Base-by-base conservation (phyloP, 2,329 filamentous ascomycete species). In the Tolypocladium nubicola region DNA sequence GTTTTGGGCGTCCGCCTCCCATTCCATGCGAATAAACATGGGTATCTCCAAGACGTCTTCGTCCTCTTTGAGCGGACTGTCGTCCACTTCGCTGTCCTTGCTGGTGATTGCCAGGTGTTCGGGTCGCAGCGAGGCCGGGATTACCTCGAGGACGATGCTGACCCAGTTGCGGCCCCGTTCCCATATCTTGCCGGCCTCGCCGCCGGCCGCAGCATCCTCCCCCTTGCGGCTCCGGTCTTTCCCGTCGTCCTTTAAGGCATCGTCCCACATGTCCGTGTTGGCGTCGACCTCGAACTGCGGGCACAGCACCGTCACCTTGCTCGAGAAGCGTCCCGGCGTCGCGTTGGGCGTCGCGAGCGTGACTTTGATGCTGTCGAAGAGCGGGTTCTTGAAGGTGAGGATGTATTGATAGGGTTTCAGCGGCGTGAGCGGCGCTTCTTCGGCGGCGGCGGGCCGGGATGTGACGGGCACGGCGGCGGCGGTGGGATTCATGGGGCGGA, bases 101-200 rank as follows among this genome's bases (percentile, higher is more conserved):
- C 65, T 58, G 59, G 64, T 39, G 53, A 59, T 58, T 63, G 57
- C 62, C 40, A 72, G 67, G 39, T 68, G 65, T 38, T 77, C 75
- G 1, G 74, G 63, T 41, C 71, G 70, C 26, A 85, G 69, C 50
- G 77, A 79, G 0, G 83, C 77, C 1, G 92, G 83, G 0, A 97
- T 83, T 16, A 99, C 87, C 70, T 99, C 94, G 33, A 99, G 79
- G 23, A 97, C 89, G 13, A 99, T 90, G 62, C 87, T 94, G 19
- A 94, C 94, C 89, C 92, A 97, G 70, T 97, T 99, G 40, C 92
- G 80, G 0, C 92, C 93, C 56, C 87, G 83, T 61, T 97, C 92
- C 89, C 90, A 99, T n/a, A 97, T 86, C 73, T 97, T 97, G 55
- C 93, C 94, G 0, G 89, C 89, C 71, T 96, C 91, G 19, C 89